Evolutionary conservation across 2,329 filamentous ascomycete genomes (phyloP).

Genomic region (Emmonsia crescens): DNA sequence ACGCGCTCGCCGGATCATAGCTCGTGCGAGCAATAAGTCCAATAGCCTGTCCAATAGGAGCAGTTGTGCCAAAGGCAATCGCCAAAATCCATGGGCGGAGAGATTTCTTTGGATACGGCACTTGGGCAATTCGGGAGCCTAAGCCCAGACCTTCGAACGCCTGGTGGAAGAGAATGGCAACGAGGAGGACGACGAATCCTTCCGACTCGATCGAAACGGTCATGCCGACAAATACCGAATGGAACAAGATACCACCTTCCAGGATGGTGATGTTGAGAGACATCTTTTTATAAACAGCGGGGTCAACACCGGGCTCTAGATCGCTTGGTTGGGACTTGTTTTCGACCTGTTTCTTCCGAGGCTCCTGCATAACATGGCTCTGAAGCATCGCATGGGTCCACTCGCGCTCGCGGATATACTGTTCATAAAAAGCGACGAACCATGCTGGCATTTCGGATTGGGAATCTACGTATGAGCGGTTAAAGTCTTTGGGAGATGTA

Average conservation of each 20-base stretch:
- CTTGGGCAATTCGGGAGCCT: conserved; percentile 58
- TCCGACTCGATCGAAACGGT: conserved; percentile 58
- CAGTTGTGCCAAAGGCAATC: conserved; percentile 52
- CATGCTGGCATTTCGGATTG: conserved; percentile 9
- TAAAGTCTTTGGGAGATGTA: conserved; percentile 4
- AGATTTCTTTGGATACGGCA: conserved; percentile 48
- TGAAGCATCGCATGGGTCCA: conserved; percentile 48
- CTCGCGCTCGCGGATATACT: conserved; percentile 50
- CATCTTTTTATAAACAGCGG: conserved; percentile 44
- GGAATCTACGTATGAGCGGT: conserved; percentile 4
- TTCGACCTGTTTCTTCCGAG: not conserved
- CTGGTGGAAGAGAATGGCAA: conserved; percentile 65
- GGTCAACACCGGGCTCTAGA: conserved; percentile 26
- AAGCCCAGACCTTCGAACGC: conserved; percentile 68
- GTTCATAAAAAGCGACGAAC: conserved; percentile 31
- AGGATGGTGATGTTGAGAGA: conserved; percentile 60
- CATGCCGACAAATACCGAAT: conserved; percentile 64
- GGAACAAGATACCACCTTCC: conserved; percentile 66
- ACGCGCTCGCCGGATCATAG: conserved; percentile 53
- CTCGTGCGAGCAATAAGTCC: conserved; percentile 46
- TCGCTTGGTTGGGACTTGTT: conserved; percentile 13
- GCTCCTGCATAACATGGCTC: conserved; percentile 7
- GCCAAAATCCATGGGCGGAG: conserved; percentile 51
- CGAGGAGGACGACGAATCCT: conserved; percentile 39
- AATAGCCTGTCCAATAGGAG: conserved; percentile 55